Percentiles rank a stretch among this genome's conserved stretches.
Evolutionary conservation across 306 rosid genomes (phyloP).

Genomic region (Myrica gale): DNA sequence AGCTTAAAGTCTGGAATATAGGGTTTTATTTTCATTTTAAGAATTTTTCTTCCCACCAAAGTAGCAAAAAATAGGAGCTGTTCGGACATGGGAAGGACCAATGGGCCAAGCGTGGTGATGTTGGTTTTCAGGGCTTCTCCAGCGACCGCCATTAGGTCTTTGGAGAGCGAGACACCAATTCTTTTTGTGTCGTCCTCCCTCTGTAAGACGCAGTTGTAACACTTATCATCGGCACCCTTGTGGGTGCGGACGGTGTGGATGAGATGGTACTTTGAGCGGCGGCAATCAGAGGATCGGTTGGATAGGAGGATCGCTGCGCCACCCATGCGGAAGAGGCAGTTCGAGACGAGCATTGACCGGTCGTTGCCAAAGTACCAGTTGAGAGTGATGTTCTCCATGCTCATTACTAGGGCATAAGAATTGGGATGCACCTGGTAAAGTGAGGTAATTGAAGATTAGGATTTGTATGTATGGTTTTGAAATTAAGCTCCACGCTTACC

Average conservation of each 20-base stretch:
- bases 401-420: conserved; percentile 77
- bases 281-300: conserved; percentile 44
- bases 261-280: conserved; percentile 68
- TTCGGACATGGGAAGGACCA: conserved; percentile 90
- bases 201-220: conserved; percentile 63
- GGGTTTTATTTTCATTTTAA: conserved; percentile 67
- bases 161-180: conserved; percentile 68
- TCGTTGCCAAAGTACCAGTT: conserved; percentile 91
- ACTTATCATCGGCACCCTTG: conserved; percentile 70
- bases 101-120: conserved; percentile 80
- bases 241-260: conserved; percentile 79
- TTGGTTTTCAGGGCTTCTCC: conserved; percentile 86
- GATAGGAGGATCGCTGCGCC: conserved; percentile 89
- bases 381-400: conserved; percentile 90
- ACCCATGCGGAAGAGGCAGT: conserved; percentile 85
- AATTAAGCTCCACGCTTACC: background rate
- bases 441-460: background rate
- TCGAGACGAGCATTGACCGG: conserved; percentile 76
- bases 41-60: conserved; percentile 51
- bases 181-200: conserved; percentile 60
- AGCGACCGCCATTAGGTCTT: conserved; percentile 77
- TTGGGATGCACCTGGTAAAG: conserved; percentile 62
- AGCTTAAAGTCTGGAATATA: conserved; percentile 83
- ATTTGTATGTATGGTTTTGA: background rate
- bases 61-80: conserved; percentile 65